phyloP scores from a whole-genome alignment of 2,329 filamentous ascomycete species.

The Eutypella sp. region DNA sequence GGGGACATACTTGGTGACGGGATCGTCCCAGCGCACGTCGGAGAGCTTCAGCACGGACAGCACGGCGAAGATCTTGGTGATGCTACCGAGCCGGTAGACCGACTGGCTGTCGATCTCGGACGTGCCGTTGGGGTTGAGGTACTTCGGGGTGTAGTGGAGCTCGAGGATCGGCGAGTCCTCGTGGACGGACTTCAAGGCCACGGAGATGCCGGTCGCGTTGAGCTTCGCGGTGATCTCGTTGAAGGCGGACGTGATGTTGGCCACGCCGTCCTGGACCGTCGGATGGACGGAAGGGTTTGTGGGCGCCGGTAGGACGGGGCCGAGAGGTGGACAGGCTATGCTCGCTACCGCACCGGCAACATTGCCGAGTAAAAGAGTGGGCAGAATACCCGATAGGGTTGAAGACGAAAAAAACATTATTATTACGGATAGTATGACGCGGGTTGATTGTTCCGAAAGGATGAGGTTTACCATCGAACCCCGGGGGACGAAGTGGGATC shows the following conservation, averaged over 20 bases:
- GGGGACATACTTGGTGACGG: slow-evolving; percentile 20
- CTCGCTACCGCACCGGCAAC: slow-evolving; percentile 18
- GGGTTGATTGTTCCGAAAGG: too few species aligned
- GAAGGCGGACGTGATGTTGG: slow-evolving; percentile 18
- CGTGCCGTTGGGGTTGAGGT: slow-evolving; percentile 23
- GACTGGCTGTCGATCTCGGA: slow-evolving; percentile 25
- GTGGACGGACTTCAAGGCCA: slow-evolving; percentile 38
- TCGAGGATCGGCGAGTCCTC: slow-evolving; percentile 33
- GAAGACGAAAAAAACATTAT: slow-evolving; percentile 4
- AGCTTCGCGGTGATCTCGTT: slow-evolving; percentile 22
- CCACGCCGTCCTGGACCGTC: slow-evolving; percentile 23
- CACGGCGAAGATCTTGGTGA: slow-evolving; percentile 30
- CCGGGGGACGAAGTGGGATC: too few species aligned
- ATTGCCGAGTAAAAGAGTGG: slow-evolving; percentile 10
- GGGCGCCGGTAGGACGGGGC: slow-evolving; percentile 35
- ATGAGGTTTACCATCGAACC: too few species aligned
- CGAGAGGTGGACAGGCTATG: slow-evolving; percentile 39
- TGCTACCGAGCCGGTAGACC: slow-evolving; percentile 32
- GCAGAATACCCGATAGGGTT: slow-evolving; percentile 1
- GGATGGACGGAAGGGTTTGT: slow-evolving; percentile 26
- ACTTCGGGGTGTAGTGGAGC: slow-evolving; percentile 35
- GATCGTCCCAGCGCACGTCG: slow-evolving; percentile 16
- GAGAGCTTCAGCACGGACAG: slow-evolving; percentile 18
- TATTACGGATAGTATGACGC: not conserved
- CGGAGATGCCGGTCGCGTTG: slow-evolving; percentile 30